Base-by-base conservation (phyloP, 108 stramenopile species). In the Poteriospumella lacustris region DNA sequence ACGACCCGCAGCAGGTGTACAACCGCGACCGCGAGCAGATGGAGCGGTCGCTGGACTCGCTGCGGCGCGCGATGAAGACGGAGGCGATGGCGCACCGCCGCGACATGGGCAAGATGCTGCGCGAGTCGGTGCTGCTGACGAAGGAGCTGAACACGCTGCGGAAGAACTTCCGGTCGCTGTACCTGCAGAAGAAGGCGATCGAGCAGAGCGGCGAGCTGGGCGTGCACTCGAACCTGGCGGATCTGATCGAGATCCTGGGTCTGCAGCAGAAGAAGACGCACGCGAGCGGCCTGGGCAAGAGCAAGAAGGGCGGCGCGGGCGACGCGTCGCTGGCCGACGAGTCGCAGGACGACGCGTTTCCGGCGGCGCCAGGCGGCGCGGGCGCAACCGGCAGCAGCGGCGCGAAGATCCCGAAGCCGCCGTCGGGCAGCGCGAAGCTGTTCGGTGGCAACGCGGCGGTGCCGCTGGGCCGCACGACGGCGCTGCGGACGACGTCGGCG, bases 1-100 rank as follows among this genome's bases (percentile, higher is more conserved):
- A 73, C 26, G 70, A 56, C 42, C 70, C 70, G 58, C 85, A 88
- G 85, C 68, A 43, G 31, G 83, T 85, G 47, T 86, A 88, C 75
- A 81, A 85, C 56, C 60, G 88, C 15, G 86, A 88, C 58, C 42
- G 85, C 42, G 86, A 83, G n/a, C 81, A 84, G 44, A 34, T 89
- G 58, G 89, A 88, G 72, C 44, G 85, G 41, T 83, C 60, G 42
- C 82, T 88, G 0, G 85, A 87, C 36, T 42, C 79, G 0, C 59
- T 87, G 33, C 77, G 83, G 59, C 44, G 81, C 28, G 81, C 75
- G 42, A 81, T 89, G 24, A 58, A 44, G 29, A 88, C 86, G 77
- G 89, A 89, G 47, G 73, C 80, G 47, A 59, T 80, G 33, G 42
- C 78, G 75, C 86, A 87, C 68, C 52, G 68, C 40, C 70, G 58